A percentile compares a stretch with the other conserved stretches of the same genome.
Conservation (phyloP, 345 rosid genomes). For the Kernera saxatilis region DNA sequence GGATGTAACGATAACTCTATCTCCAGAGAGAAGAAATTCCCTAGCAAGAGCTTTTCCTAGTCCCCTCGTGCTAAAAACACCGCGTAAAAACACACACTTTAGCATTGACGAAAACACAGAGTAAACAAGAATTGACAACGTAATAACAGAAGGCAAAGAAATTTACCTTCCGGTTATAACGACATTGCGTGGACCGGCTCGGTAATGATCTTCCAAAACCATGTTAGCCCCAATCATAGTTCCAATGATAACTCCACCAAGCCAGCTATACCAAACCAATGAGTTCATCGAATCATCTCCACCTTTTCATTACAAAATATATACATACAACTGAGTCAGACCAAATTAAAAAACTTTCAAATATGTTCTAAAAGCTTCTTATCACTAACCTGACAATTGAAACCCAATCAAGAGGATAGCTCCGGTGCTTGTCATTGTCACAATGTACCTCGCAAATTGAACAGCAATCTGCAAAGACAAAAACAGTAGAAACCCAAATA, state of each 20-base stretch:
- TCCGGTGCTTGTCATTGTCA: conserved; percentile 93
- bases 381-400: conserved; percentile 72
- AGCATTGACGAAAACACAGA: neutral
- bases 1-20: conserved; percentile 79
- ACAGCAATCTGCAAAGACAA: conserved; percentile 50
- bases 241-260: conserved; percentile 90
- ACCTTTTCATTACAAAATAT: conserved; percentile 40
- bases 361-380: neutral
- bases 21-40: conserved; percentile 93
- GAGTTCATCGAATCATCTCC: conserved; percentile 81
- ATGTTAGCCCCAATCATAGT: conserved; percentile 89
- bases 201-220: conserved; percentile 90
- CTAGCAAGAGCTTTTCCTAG: conserved; percentile 97
- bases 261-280: conserved; percentile 96
- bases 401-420: conserved; percentile 76
- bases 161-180: conserved; percentile 90
- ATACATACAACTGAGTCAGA: conserved; percentile 12
- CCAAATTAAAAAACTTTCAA: neutral
- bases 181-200: conserved; percentile 92
- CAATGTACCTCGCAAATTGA: conserved; percentile 87
- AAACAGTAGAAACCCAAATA: neutral
- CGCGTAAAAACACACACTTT: conserved; percentile 10
- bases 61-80: conserved; percentile 68
- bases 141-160: neutral
- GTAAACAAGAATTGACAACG: neutral